These are phyloP conservation scores for Orbilia brochopaga DNA, from an alignment of 2,329 filamentous ascomycete species.

Conservation along the genomic window DNA sequence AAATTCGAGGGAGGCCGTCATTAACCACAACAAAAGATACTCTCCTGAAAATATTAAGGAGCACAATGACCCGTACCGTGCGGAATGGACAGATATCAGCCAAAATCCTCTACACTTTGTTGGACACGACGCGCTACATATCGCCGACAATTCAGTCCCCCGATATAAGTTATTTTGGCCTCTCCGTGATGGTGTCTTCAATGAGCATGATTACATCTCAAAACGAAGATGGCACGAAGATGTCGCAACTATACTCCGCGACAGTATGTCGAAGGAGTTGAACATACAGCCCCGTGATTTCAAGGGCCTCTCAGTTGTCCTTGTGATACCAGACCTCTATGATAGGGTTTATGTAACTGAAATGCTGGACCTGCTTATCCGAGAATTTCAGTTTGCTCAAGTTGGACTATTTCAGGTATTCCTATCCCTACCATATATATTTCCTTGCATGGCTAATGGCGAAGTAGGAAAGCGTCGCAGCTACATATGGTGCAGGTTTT, in stretches of 20 bases:
- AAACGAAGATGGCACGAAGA: slow-evolving; percentile 83
- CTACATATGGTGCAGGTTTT: slow-evolving; percentile 92
- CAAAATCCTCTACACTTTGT: slow-evolving; percentile 79
- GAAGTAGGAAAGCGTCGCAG: slow-evolving; percentile 78
- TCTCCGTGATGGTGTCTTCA: slow-evolving; percentile 81
- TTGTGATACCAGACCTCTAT: slow-evolving; percentile 95
- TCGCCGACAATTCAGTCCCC: slow-evolving; percentile 86
- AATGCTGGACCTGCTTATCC: slow-evolving; percentile 81
- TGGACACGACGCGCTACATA: slow-evolving; percentile 79
- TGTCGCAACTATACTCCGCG: slow-evolving; percentile 83
- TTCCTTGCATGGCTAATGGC: not conserved
- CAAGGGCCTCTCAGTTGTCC: slow-evolving; percentile 92
- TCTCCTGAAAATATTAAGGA: slow-evolving; percentile 86
- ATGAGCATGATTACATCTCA: slow-evolving; percentile 84
- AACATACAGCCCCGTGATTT: slow-evolving; percentile 80
- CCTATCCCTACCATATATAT: not conserved
- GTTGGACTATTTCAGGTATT: slow-evolving; percentile 82
- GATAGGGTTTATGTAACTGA: slow-evolving; percentile 90
- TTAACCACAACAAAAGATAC: slow-evolving; percentile 88
- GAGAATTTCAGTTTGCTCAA: slow-evolving; percentile 84
- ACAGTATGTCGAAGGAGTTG: slow-evolving; percentile 83
- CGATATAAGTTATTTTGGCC: slow-evolving; percentile 95
- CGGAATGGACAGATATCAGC: slow-evolving; percentile 91
- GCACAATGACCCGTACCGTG: slow-evolving; percentile 90
- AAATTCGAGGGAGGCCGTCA: slow-evolving; percentile 95